Evolutionary conservation across 768 basidiomycete genomes (phyloP).

Genomic region (Candolleomyces eurysporus): DNA sequence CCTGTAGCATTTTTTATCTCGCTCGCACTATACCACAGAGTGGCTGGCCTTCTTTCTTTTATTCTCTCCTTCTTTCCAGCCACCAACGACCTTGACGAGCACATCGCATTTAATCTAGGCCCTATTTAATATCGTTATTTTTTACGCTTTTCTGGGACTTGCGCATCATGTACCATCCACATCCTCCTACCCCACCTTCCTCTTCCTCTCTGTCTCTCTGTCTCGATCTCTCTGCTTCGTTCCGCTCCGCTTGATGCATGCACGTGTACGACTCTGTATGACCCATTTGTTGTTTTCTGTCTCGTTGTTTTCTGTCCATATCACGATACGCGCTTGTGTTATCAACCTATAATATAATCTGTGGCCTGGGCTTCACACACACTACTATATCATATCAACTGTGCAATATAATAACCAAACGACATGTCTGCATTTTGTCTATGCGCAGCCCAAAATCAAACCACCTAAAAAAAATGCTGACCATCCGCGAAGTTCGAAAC

Average conservation of each 20-base stretch:
- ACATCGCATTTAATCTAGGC: slow-evolving; percentile 8
- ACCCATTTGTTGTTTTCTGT: not conserved
- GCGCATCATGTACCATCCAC: too few species aligned
- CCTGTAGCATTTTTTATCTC: slow-evolving; percentile 12
- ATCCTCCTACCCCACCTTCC: not conserved
- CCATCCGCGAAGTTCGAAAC: too few species aligned
- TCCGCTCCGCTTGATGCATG: slow-evolving; percentile 6
- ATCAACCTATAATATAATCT: not conserved
- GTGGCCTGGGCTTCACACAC: not conserved
- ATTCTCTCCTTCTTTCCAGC: slow-evolving; percentile 11
- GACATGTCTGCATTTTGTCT: not conserved
- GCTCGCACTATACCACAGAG: slow-evolving; percentile 15
- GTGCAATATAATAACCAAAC: slow-evolving; percentile 3
- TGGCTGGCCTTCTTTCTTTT: slow-evolving; percentile 13
- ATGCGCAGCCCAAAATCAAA: not conserved
- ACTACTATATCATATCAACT: not conserved
- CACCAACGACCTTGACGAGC: slow-evolving; percentile 11
- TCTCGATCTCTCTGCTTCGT: not conserved
- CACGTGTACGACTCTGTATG: not conserved
- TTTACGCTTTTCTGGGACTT: too few species aligned
- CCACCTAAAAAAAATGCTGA: too few species aligned
- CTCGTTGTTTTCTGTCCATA: too few species aligned
- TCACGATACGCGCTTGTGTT: not conserved
- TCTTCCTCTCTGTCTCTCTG: not conserved
- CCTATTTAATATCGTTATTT: slow-evolving; percentile 12